A percentile compares a stretch with the other conserved stretches of the same genome.
Conservation (phyloP, 495 filamentous ascomycete genomes). For the Hypoxylon intermedium region DNA sequence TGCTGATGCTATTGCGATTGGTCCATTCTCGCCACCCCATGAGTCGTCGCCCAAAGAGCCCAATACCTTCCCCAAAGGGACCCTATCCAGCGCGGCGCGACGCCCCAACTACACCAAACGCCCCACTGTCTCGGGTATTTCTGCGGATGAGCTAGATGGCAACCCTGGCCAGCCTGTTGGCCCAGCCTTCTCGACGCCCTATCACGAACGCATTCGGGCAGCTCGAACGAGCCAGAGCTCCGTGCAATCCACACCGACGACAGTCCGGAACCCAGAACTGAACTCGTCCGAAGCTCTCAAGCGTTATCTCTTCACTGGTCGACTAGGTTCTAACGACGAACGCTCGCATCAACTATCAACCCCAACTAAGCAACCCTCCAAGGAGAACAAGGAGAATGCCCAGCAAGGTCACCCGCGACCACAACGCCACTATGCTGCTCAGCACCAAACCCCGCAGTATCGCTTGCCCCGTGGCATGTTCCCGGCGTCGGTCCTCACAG, state of each 20-base stretch:
- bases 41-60: constrained; percentile 48
- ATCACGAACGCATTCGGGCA: constrained; percentile 68
- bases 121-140: constrained; percentile 61
- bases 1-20: constrained; percentile 32
- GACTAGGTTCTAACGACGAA: constrained; percentile 8
- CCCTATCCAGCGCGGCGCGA: constrained; percentile 32
- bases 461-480: constrained; percentile 31
- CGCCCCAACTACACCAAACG: constrained; percentile 42
- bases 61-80: constrained; percentile 42
- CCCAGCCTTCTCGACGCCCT: constrained; percentile 72
- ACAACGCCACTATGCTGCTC: neutral
- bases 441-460: neutral
- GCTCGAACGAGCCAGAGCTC: constrained; percentile 46
- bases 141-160: constrained; percentile 71
- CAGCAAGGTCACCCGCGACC: constrained; percentile 19
- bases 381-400: constrained; percentile 17
- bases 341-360: neutral
- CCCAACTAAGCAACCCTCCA: constrained; percentile 1
- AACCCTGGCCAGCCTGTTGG: constrained; percentile 59
- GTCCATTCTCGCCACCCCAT: constrained; percentile 44
- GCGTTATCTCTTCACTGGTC: constrained; percentile 48
- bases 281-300: constrained; percentile 47
- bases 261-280: constrained; percentile 10
- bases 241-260: constrained; percentile 19
- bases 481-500: constrained; percentile 33